Percentiles rank a stretch among this genome's conserved stretches.
phyloP scores from a whole-genome alignment of 2,329 filamentous ascomycete species.

The Diaporthe vexans region DNA sequence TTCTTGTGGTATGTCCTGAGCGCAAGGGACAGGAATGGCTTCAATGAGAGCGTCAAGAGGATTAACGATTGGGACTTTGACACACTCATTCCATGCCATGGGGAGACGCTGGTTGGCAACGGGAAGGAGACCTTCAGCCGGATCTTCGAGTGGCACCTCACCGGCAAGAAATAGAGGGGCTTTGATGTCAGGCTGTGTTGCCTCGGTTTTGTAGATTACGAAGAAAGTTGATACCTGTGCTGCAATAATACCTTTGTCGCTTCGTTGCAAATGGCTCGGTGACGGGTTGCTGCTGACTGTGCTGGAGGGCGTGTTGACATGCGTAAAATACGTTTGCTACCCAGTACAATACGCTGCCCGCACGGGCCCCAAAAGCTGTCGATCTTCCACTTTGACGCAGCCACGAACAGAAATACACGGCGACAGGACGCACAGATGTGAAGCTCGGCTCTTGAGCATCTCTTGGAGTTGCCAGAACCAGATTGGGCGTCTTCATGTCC shows the following conservation, averaged over 20 bases:
- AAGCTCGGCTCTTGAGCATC: constrained; percentile 28
- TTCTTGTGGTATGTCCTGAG: constrained; percentile 84
- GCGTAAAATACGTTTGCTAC: constrained; percentile 16
- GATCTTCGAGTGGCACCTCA: constrained; percentile 87
- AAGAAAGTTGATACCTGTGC: constrained; percentile 13
- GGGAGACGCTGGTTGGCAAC: constrained; percentile 82
- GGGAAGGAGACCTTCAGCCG: constrained; percentile 84
- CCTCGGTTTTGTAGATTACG: background rate
- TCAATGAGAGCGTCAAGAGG: constrained; percentile 76
- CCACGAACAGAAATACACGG: background rate
- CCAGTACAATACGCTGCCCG: background rate
- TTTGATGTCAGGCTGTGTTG: background rate
- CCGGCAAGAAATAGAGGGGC: constrained; percentile 48
- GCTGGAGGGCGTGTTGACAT: too few relatives aligned
- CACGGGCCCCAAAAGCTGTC: constrained; percentile 1
- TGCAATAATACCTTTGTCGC: background rate
- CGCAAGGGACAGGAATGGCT: constrained; percentile 73
- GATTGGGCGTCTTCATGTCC: constrained; percentile 40
- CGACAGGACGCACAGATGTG: constrained; percentile 38
- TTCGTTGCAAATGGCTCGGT: too few relatives aligned
- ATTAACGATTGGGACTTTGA: constrained; percentile 89
- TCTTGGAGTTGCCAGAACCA: constrained; percentile 33
- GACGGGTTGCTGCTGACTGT: too few relatives aligned
- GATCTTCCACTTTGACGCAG: background rate
- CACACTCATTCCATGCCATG: constrained; percentile 91